These are phyloP conservation scores for Tagetes patula DNA, from an alignment of 129 eudicot species.

Conservation along the genomic window DNA sequence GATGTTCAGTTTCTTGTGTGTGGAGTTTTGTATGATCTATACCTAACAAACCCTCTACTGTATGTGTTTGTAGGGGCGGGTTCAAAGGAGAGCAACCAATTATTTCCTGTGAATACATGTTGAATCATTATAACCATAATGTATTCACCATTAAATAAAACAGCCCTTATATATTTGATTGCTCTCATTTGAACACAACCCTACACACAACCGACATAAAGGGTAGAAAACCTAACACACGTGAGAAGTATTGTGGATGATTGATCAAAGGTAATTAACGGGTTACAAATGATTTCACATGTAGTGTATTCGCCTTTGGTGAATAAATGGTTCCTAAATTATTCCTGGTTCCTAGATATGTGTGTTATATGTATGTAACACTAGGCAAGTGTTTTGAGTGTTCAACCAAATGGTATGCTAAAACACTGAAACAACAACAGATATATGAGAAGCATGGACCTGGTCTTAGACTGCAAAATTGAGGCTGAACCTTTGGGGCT, in stretches of 20 bases:
- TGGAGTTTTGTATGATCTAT: too few species aligned
- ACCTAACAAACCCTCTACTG: too few species aligned
- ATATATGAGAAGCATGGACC: constrained; percentile 47
- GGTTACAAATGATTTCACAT: too few species aligned
- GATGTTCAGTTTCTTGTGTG: too few species aligned
- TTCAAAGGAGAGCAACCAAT: neutral
- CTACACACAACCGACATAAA: neutral
- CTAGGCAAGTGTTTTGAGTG: neutral
- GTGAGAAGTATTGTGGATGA: too few species aligned
- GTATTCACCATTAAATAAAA: neutral
- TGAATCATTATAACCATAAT: neutral
- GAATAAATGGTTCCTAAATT: neutral
- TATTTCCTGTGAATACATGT: neutral
- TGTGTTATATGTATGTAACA: neutral
- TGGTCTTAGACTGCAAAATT: constrained; percentile 56
- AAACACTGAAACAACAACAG: constrained; percentile 2
- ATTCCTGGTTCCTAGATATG: neutral
- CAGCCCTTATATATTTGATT: too few species aligned
- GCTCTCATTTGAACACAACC: neutral
- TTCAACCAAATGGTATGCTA: constrained; percentile 15
- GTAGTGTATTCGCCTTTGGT: neutral
- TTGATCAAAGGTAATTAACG: too few species aligned
- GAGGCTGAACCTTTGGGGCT: constrained; percentile 48
- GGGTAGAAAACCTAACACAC: too few species aligned
- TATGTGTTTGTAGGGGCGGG: neutral